Conservation (phyloP, 192 early-diverging fungal species). For the Coemansia asiatica region DNA sequence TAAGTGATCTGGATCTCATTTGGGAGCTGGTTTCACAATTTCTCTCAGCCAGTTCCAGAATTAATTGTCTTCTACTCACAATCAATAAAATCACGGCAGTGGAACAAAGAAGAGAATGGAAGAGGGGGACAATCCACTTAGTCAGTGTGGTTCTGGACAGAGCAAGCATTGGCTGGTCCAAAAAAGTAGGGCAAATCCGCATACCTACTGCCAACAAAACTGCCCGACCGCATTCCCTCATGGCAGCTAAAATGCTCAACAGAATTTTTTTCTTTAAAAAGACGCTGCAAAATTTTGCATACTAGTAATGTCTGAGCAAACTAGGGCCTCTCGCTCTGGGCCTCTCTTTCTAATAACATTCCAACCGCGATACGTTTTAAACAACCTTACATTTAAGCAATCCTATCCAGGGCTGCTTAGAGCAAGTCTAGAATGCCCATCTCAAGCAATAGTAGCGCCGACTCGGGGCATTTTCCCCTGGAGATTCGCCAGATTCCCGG, state of each 20-base stretch:
- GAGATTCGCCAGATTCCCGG: conserved; percentile 32
- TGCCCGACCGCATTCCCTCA: background rate
- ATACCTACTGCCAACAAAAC: background rate
- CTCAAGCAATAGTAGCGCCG: background rate
- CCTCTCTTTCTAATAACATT: no score
- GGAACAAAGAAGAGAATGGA: no score
- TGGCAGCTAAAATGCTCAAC: background rate
- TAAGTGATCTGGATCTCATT: no score
- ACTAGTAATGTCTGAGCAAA: no score
- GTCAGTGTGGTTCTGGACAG: no score
- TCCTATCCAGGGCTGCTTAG: background rate
- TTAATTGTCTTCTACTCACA: no score
- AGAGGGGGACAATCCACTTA: no score
- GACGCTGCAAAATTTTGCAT: background rate
- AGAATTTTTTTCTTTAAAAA: background rate
- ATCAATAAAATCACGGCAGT: no score
- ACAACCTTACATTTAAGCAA: background rate
- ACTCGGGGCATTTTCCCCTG: conserved; percentile 24
- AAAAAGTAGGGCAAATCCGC: background rate
- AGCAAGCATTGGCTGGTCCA: background rate
- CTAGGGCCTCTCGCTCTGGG: no score
- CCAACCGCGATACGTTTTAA: background rate
- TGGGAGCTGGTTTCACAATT: no score
- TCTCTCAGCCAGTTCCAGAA: no score
- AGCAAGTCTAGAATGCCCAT: background rate